These are phyloP conservation scores for Saprolegnia diclina DNA, from an alignment of 352 stramenopile genomes.

Conservation along the genomic window DNA sequence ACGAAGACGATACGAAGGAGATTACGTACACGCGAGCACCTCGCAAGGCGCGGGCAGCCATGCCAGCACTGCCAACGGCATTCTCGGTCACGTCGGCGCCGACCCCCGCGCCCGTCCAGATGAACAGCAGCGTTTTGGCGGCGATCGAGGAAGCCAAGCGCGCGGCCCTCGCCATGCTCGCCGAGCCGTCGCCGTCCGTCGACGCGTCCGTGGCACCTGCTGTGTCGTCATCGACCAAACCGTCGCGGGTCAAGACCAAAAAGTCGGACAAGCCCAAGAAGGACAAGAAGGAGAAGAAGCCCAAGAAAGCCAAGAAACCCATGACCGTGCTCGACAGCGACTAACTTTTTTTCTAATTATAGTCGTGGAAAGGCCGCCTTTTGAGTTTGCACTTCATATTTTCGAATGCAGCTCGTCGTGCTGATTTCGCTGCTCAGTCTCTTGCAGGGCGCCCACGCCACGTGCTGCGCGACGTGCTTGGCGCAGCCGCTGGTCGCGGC, in stretches of 20 bases:
- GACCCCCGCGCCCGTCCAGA: slow-evolving; percentile 1
- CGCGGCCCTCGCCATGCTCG: slow-evolving; percentile 58
- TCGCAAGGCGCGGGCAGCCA: slow-evolving; percentile 22
- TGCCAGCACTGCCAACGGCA: slow-evolving; percentile 26
- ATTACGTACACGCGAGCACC: slow-evolving; percentile 34
- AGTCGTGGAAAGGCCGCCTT: not conserved
- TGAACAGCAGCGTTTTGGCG: slow-evolving; percentile 46
- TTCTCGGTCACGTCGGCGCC: slow-evolving; percentile 6
- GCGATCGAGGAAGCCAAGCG: slow-evolving; percentile 62
- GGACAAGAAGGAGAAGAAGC: not conserved
- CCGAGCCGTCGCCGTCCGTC: not conserved
- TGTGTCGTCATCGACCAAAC: not conserved
- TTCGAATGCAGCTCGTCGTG: not conserved
- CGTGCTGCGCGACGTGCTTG: slow-evolving; percentile 23
- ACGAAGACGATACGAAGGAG: slow-evolving; percentile 36
- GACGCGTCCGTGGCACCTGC: not conserved
- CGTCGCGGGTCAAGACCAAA: not conserved
- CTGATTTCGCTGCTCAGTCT: not conserved
- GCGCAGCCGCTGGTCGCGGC: slow-evolving; percentile 15
- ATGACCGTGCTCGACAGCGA: slow-evolving; percentile 23
- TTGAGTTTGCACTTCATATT: too few relatives aligned
- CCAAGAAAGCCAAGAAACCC: slow-evolving; percentile 4
- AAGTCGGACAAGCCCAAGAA: slow-evolving; percentile 6
- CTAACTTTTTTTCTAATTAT: not conserved
- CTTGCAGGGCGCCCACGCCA: not conserved